Base-by-base conservation (phyloP, 805 yeast species). In the Kuraishia piskuri region DNA sequence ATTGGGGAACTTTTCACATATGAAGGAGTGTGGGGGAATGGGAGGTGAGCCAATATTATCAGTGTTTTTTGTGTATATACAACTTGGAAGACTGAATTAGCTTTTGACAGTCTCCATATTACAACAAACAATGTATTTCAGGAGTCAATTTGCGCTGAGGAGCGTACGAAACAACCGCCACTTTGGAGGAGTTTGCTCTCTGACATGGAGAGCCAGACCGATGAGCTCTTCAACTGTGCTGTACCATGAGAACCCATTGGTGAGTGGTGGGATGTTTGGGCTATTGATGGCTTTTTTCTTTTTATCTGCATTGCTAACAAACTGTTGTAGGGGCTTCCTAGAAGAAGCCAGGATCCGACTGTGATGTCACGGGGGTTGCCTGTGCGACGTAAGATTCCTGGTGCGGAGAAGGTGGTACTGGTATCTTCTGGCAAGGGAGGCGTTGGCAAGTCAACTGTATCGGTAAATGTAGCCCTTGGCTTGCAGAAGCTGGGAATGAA, bases 391-490 rank as follows among this genome's bases (percentile, higher is more conserved):
- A 66, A 67, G 19, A 78, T 89, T 31, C 79, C 84, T 0, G 79
- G 79, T n/a, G 92, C 86, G 1, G 68, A 72, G 7, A 81, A 77
- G 51, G 75, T 88, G 1, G 57, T 89, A 1, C 73, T 88, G 1
- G 90, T 86, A 0, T 76, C 90, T 0, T 84, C 90, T 1, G 89
- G 88, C 2, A 86, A 86, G 63, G 92, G 92, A 2, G 92, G 92
- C 0, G 92, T 86, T 10, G 92, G 92, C 0, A 86, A 86, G 63
- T 84, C 90, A 1, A 86, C 92, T 0, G 88, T 86, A 0, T 70
- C 85, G 1, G 82, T 82, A 7, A 89, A 89, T 59, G 58, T 85
- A 10, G 91, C 96, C 0, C 62, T 84, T 40, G 78, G 88, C 0
- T 66, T 89, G 50, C 78, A 78, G 46, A 62, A 71, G 24, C 61